Percentiles rank a stretch among this genome's conserved stretches.
Evolutionary conservation across 2,329 filamentous ascomycete genomes (phyloP).

Genomic region (Penicillium decumbens): DNA sequence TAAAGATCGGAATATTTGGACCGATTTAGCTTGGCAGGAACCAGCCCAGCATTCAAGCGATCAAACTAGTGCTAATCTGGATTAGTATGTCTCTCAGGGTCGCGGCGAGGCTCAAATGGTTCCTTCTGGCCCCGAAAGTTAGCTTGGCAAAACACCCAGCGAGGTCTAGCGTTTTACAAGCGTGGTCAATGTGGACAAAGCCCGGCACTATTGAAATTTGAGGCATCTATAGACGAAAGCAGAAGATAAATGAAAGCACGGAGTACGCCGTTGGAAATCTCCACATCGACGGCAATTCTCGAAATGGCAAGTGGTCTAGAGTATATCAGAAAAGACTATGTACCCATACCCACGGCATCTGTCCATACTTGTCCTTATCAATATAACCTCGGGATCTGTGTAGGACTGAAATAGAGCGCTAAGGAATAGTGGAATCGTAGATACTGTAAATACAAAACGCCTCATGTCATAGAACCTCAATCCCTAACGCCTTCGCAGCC

Average conservation of each 20-base stretch:
- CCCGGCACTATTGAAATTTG: not conserved
- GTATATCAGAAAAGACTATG: too few species aligned
- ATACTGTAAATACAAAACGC: constrained; percentile 16
- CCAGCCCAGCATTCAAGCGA: not conserved
- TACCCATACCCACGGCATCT: too few species aligned
- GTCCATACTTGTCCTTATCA: too few species aligned
- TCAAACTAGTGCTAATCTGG: constrained; percentile 1
- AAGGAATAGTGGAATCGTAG: too few species aligned
- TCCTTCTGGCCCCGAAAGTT: not conserved
- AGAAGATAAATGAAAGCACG: not conserved
- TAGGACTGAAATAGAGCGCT: too few species aligned
- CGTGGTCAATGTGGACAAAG: not conserved
- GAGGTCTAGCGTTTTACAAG: not conserved
- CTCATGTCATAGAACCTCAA: constrained; percentile 4
- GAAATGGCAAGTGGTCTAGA: not conserved
- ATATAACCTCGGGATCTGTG: too few species aligned
- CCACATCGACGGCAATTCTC: not conserved
- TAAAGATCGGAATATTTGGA: constrained; percentile 1
- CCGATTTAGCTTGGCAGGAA: constrained; percentile 5
- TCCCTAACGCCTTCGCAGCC: constrained; percentile 9
- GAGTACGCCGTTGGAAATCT: not conserved
- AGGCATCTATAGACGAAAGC: not conserved
- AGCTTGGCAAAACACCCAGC: not conserved
- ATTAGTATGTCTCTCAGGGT: constrained; percentile 2
- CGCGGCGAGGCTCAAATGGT: not conserved